A percentile compares a stretch with the other conserved stretches of the same genome.
phyloP scores from a whole-genome alignment of 2,329 filamentous ascomycete genomes.

The Parastagonospora nodorum region DNA sequence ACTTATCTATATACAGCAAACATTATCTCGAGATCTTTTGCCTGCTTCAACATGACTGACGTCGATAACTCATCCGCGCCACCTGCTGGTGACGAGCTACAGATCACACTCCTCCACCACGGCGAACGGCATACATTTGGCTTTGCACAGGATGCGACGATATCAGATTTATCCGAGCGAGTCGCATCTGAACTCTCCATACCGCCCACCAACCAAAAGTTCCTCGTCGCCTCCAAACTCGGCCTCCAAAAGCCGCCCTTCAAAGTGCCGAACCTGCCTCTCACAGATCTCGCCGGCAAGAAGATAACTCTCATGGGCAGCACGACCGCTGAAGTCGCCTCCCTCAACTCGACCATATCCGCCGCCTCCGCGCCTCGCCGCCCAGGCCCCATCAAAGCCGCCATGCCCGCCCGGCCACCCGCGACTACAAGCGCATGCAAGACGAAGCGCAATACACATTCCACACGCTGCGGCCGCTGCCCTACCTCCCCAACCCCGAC shows the following conservation, averaged over 20 bases:
- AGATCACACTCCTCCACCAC: slow-evolving; percentile 61
- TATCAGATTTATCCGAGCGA: slow-evolving; percentile 63
- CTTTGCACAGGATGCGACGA: slow-evolving; percentile 57
- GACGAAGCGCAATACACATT: slow-evolving; percentile 81
- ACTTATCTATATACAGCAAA: slow-evolving; percentile 19
- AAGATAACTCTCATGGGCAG: slow-evolving; percentile 71
- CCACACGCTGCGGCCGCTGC: slow-evolving; percentile 73
- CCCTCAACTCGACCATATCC: slow-evolving; percentile 51
- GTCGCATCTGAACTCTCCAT: slow-evolving; percentile 64
- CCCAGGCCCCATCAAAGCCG: slow-evolving; percentile 48
- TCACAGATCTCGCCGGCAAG: slow-evolving; percentile 58
- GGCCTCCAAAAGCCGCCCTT: slow-evolving; percentile 69
- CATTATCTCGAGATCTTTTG: neutral
- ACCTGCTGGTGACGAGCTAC: slow-evolving; percentile 21
- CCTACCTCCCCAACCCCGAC: slow-evolving; percentile 76
- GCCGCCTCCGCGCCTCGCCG: slow-evolving; percentile 48
- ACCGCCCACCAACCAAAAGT: slow-evolving; percentile 68
- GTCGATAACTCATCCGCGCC: slow-evolving; percentile 8
- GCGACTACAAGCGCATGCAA: slow-evolving; percentile 54
- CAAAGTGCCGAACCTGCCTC: slow-evolving; percentile 60
- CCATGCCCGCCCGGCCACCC: slow-evolving; percentile 45
- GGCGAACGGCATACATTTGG: slow-evolving; percentile 55
- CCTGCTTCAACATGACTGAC: slow-evolving; percentile 17
- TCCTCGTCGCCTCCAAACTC: slow-evolving; percentile 66
- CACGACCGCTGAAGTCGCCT: slow-evolving; percentile 63